A percentile compares a stretch with the other conserved stretches of the same genome.
Evolutionary conservation across 331 rosid species (phyloP).

Genomic region (Prunus yedoensis): DNA sequence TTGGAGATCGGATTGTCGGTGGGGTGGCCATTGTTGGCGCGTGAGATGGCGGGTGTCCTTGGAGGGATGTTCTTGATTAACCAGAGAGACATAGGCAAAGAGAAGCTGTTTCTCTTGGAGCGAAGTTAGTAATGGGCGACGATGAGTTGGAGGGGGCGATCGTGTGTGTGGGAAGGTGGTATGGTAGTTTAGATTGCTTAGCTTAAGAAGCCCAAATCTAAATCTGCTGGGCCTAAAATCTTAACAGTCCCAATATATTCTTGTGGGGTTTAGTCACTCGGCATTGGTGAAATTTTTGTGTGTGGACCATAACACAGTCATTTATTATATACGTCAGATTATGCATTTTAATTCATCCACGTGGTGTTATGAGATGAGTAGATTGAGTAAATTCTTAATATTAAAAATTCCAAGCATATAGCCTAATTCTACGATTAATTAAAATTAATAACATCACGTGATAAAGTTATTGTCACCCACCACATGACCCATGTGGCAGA

Average conservation of each 20-base stretch:
- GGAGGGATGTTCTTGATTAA: background rate
- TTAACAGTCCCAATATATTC: background rate
- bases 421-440: too few species aligned
- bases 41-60: conserved; percentile 22
- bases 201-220: background rate
- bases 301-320: too few species aligned
- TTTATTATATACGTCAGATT: too few species aligned
- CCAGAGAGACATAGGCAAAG: background rate
- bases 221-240: background rate
- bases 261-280: too few species aligned
- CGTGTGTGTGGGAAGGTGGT: background rate
- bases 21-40: conserved; percentile 44
- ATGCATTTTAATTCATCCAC: too few species aligned
- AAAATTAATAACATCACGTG: too few species aligned
- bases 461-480: too few species aligned
- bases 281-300: too few species aligned
- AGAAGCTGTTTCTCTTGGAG: background rate
- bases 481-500: background rate
- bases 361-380: too few species aligned
- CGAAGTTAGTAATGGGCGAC: conserved; percentile 8
- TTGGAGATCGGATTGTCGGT: conserved; percentile 48
- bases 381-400: too few species aligned
- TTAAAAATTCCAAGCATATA: too few species aligned
- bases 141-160: background rate
- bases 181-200: background rate